These are phyloP conservation scores for Withania somnifera DNA, from an alignment of 305 asterid species.

Conservation along the genomic window DNA sequence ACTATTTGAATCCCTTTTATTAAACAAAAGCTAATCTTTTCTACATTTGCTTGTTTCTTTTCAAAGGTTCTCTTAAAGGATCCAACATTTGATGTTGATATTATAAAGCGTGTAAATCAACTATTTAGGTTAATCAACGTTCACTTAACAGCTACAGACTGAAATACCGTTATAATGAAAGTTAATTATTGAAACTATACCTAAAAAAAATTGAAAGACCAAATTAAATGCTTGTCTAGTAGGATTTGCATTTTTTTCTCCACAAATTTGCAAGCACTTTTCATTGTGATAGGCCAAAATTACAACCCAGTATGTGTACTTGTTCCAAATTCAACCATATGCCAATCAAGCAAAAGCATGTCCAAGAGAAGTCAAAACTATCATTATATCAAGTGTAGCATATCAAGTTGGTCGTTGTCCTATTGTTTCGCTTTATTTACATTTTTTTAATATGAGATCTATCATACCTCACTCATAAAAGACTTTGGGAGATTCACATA, in stretches of 20 bases:
- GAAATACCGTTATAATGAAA: background rate
- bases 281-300: conserved; percentile 19
- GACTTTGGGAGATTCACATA: conserved; percentile 51
- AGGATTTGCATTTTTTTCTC: background rate
- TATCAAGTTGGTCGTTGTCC: background rate
- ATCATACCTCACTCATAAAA: conserved; percentile 28
- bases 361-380: background rate
- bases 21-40: background rate
- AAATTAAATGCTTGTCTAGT: background rate
- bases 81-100: background rate
- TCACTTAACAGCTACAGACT: background rate
- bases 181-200: background rate
- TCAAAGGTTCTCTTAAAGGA: background rate
- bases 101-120: background rate
- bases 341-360: background rate
- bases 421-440: background rate
- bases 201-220: background rate
- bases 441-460: conserved; percentile 12
- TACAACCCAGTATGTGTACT: background rate
- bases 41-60: background rate
- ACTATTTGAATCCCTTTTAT: background rate
- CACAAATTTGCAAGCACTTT: conserved; percentile 12
- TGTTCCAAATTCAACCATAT: background rate
- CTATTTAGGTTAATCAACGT: background rate
- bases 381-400: background rate